Percentiles rank a stretch among this genome's conserved stretches.
These are phyloP conservation scores for Globisporangium carolinianum DNA, from an alignment of 352 stramenopile genomes.

Conservation along the genomic window DNA sequence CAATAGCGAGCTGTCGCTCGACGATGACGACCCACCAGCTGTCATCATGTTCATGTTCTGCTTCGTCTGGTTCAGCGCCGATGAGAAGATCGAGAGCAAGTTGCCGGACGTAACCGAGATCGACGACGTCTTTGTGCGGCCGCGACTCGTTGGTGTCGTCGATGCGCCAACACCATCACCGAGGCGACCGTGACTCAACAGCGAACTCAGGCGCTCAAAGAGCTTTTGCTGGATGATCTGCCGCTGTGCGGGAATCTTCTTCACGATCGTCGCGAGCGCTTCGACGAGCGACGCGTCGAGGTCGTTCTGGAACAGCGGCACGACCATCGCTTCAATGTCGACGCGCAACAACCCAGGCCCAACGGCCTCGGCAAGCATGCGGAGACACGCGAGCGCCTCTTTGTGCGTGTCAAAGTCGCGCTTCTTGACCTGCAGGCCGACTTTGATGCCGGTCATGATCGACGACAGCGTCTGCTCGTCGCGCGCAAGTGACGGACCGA, in stretches of 20 bases:
- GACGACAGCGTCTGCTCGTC: conserved; percentile 74
- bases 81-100: conserved; percentile 68
- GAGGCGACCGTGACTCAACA: conserved; percentile 45
- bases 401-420: conserved; percentile 82
- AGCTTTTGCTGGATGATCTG: conserved; percentile 76
- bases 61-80: conserved; percentile 39
- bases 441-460: conserved; percentile 86
- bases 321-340: conserved; percentile 77
- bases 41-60: conserved; percentile 28
- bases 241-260: conserved; percentile 74
- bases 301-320: conserved; percentile 78
- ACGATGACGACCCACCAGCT: conserved; percentile 23
- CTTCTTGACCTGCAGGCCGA: conserved; percentile 76
- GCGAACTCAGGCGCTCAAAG: conserved; percentile 75
- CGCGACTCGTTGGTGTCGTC: conserved; percentile 53
- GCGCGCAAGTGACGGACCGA: conserved; percentile 63
- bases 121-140: conserved; percentile 67
- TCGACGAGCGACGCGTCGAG: conserved; percentile 76
- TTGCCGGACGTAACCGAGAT: conserved; percentile 60
- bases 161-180: conserved; percentile 35
- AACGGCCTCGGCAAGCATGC: conserved; percentile 77
- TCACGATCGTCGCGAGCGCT: conserved; percentile 78
- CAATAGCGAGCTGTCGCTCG: conserved; percentile 29
- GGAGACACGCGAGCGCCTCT: conserved; percentile 73
- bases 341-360: conserved; percentile 67